Conservation (phyloP, 208 protist species). For the Crithidia bombi region DNA sequence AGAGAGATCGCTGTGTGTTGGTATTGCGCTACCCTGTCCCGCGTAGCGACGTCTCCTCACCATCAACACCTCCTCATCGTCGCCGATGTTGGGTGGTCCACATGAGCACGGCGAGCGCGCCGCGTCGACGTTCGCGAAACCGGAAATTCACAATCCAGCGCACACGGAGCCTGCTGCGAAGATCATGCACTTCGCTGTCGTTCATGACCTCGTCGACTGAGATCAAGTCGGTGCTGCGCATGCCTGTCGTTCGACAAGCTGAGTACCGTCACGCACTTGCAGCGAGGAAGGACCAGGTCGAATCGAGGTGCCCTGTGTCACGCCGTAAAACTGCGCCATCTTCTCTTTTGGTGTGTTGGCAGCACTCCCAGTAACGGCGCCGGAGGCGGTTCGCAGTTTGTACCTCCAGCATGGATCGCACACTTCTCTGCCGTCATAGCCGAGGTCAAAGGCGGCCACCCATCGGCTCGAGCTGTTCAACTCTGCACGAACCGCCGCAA, state of each 20-base stretch:
- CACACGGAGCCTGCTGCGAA: constrained; percentile 74
- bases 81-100: constrained; percentile 46
- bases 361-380: constrained; percentile 79
- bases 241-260: constrained; percentile 47
- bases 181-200: constrained; percentile 81
- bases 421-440: constrained; percentile 67
- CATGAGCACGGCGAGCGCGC: too few relatives aligned
- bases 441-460: constrained; percentile 83
- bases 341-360: constrained; percentile 86
- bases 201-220: constrained; percentile 86
- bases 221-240: constrained; percentile 69
- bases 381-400: constrained; percentile 85
- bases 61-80: constrained; percentile 69
- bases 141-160: constrained; percentile 58
- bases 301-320: constrained; percentile 62
- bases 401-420: constrained; percentile 85
- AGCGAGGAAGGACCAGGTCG: constrained; percentile 69
- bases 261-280: constrained; percentile 67
- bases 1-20: too few relatives aligned
- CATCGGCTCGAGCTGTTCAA: too few relatives aligned
- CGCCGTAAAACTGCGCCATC: constrained; percentile 68
- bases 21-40: too few relatives aligned
- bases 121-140: constrained; percentile 31
- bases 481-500: constrained; percentile 66
- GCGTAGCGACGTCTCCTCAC: too few relatives aligned